Conservation (phyloP, 768 basidiomycete species). For the Tricholoma terreum region DNA sequence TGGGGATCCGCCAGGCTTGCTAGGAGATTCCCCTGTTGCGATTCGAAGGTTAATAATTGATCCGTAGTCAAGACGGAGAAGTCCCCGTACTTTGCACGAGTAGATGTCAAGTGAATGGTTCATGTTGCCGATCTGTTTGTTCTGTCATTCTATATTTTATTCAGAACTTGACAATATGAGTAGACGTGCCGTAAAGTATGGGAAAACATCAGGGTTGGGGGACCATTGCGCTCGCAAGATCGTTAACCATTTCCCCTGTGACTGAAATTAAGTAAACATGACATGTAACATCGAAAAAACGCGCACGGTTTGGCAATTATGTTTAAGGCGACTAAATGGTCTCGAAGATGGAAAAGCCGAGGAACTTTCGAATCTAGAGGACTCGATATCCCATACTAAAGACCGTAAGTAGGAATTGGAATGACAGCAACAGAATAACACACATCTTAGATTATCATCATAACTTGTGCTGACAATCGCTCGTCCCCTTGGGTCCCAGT, state of each 20-base stretch:
- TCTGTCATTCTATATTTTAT: neutral
- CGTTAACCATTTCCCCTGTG: conserved; percentile 79
- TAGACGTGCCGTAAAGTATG: conserved; percentile 74
- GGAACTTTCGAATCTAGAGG: conserved; percentile 43
- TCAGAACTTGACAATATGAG: neutral
- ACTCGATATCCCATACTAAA: conserved; percentile 75
- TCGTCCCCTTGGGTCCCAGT: conserved; percentile 81
- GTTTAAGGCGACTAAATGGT: conserved; percentile 60
- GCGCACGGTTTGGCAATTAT: conserved; percentile 77
- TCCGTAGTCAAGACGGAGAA: neutral
- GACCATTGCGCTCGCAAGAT: conserved; percentile 76
- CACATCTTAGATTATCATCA: conserved; percentile 72
- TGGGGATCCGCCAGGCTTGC: conserved; percentile 56
- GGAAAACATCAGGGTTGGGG: conserved; percentile 73
- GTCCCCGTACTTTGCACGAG: conserved; percentile 57
- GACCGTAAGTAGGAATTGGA: conserved; percentile 9
- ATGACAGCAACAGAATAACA: conserved; percentile 23
- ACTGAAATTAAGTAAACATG: neutral
- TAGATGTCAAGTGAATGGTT: conserved; percentile 73
- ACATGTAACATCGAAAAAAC: neutral
- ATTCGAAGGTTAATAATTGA: conserved; percentile 1
- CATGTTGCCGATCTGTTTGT: conserved; percentile 68
- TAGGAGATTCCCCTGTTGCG: conserved; percentile 68
- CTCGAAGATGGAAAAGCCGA: conserved; percentile 56
- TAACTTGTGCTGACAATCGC: conserved; percentile 83